Percentiles rank a stretch among this genome's conserved stretches.
Conservation (phyloP, 371 early-diverging fungal species). For the Thermomucor indicae-seudaticae region DNA sequence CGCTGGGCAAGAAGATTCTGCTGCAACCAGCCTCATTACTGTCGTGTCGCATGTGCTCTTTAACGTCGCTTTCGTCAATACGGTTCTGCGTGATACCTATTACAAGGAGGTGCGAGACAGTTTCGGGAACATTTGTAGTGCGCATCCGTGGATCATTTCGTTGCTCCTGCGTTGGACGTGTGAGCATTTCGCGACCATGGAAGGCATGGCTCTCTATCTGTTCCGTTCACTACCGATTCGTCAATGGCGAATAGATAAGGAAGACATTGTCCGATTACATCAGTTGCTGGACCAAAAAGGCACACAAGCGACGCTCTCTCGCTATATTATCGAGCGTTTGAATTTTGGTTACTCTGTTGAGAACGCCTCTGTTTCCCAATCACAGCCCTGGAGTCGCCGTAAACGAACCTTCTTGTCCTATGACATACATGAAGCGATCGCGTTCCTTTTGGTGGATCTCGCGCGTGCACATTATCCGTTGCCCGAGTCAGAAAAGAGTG, state of each 20-base stretch:
- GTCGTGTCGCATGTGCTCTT: constrained; percentile 41
- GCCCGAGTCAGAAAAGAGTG: constrained; percentile 14
- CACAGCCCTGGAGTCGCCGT: constrained; percentile 32
- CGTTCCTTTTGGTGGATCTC: constrained; percentile 35
- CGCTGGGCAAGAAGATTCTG: constrained; percentile 12
- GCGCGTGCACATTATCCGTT: constrained; percentile 30
- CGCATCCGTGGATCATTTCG: constrained; percentile 35
- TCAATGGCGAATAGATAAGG: constrained; percentile 35
- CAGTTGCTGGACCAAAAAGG: constrained; percentile 27
- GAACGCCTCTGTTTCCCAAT: constrained; percentile 15
- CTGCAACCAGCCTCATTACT: constrained; percentile 23
- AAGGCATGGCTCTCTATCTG: constrained; percentile 48
- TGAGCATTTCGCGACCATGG: constrained; percentile 38
- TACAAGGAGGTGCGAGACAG: constrained; percentile 50
- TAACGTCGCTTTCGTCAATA: constrained; percentile 44
- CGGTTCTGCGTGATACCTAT: constrained; percentile 31
- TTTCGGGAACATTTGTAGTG: constrained; percentile 35
- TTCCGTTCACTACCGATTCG: constrained; percentile 46
- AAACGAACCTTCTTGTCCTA: constrained; percentile 18
- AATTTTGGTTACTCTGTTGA: constrained; percentile 28
- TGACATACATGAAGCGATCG: constrained; percentile 34
- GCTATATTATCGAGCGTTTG: constrained; percentile 39
- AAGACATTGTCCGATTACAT: constrained; percentile 38
- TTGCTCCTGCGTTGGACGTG: constrained; percentile 45
- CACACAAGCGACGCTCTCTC: constrained; percentile 28